A percentile compares a stretch with the other conserved stretches of the same genome.
These are phyloP conservation scores for Actinidia polygama DNA, from an alignment of 179 eudicot species.

Conservation along the genomic window DNA sequence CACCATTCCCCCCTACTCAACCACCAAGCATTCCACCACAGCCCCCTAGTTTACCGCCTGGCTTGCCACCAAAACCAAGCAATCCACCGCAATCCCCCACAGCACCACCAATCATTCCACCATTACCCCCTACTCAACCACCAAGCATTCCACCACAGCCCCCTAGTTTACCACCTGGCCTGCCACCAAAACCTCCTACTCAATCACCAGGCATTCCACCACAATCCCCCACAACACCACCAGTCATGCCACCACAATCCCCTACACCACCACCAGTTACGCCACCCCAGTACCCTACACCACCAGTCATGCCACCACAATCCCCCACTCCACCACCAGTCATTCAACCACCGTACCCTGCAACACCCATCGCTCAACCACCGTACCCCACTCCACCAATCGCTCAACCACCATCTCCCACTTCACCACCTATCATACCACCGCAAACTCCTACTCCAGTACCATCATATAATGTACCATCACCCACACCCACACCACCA, in stretches of 20 bases:
- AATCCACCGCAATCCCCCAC: background rate
- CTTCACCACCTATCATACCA: constrained; percentile 5
- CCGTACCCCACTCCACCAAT: constrained; percentile 1
- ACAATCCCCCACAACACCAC: background rate
- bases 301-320: background rate
- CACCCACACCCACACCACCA: too few species aligned
- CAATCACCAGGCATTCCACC: background rate
- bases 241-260: background rate
- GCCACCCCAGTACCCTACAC: background rate
- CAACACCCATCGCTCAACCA: constrained; percentile 1
- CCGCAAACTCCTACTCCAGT: background rate
- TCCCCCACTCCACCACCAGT: background rate
- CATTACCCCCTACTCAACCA: background rate
- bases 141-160: background rate
- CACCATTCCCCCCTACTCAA: background rate
- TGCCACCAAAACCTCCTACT: background rate
- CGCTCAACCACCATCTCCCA: constrained; percentile 2
- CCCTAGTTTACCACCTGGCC: background rate
- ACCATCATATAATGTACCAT: background rate
- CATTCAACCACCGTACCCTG: background rate
- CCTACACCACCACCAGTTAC: background rate
- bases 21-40: background rate
- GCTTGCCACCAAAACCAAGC: background rate
- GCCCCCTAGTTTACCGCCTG: background rate
- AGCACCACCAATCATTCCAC: background rate